Percentiles rank a stretch among this genome's conserved stretches.
These are phyloP conservation scores for Lepidium sativum DNA, from an alignment of 345 rosid species.

Conservation along the genomic window DNA sequence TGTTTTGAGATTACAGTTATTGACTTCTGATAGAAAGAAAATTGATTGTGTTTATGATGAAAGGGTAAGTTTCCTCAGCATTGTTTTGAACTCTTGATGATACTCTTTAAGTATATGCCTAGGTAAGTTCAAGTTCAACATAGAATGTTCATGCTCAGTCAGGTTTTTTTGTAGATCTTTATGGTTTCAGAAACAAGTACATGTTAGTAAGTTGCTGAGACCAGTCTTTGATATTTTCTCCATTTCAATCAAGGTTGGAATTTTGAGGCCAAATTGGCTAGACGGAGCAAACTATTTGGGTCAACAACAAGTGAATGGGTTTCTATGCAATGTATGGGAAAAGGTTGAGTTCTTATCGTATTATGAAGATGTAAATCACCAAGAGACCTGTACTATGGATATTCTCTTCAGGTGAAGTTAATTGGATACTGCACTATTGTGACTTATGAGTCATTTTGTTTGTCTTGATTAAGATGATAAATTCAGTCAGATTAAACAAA, in stretches of 20 bases:
- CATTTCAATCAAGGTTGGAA: slow-evolving; percentile 33
- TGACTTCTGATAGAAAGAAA: too few relatives aligned
- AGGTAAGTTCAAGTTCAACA: not conserved
- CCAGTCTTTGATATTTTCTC: not conserved
- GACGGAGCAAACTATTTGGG: slow-evolving; percentile 61
- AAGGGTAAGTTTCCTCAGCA: not conserved
- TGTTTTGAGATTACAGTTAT: not conserved
- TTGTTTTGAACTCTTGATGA: not conserved
- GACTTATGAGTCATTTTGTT: not conserved
- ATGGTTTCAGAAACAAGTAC: not conserved
- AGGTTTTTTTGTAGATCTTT: not conserved
- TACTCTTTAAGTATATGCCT: not conserved
- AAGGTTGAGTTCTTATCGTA: slow-evolving; percentile 57
- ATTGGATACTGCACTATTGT: not conserved
- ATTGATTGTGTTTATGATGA: not conserved
- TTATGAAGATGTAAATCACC: slow-evolving; percentile 49
- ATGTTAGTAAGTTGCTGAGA: not conserved
- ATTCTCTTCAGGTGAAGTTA: slow-evolving; percentile 58
- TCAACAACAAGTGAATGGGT: slow-evolving; percentile 35
- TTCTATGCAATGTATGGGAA: slow-evolving; percentile 55
- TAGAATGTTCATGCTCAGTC: not conserved
- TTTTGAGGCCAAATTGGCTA: slow-evolving; percentile 59
- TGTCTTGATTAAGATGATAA: not conserved
- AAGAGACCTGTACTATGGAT: slow-evolving; percentile 61
- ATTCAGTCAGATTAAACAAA: not conserved